A percentile compares a stretch with the other conserved stretches of the same genome.
These are phyloP conservation scores for Trichoderma oligosporum DNA, from an alignment of 2,329 filamentous ascomycete species.

Conservation along the genomic window DNA sequence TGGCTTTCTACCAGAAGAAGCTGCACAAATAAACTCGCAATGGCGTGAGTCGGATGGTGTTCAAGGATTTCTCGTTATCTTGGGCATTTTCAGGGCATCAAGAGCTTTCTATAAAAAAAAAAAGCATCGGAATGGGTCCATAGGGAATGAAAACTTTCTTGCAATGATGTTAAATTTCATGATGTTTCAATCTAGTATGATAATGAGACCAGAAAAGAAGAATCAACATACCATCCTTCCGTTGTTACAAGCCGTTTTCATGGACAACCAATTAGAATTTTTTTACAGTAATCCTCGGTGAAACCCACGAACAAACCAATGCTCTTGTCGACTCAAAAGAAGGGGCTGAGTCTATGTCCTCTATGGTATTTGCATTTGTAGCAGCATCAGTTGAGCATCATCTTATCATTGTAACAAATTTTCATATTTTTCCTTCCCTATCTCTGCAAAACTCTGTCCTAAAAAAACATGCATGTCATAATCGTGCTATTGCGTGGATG, in stretches of 20 bases:
- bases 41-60: slow-evolving; percentile 33
- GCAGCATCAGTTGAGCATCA: background rate
- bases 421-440: background rate
- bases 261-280: background rate
- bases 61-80: slow-evolving; percentile 37
- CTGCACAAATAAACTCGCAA: slow-evolving; percentile 79
- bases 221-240: slow-evolving; percentile 16
- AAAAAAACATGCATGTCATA: slow-evolving; percentile 17
- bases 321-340: no score
- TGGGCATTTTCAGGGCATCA: slow-evolving; percentile 34
- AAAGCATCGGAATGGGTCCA: slow-evolving; percentile 38
- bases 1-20: slow-evolving; percentile 99
- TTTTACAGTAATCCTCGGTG: no score
- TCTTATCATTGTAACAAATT: background rate
- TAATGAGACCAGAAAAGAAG: slow-evolving; percentile 19
- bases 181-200: slow-evolving; percentile 21
- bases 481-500: slow-evolving; percentile 15
- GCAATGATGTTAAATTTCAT: slow-evolving; percentile 28
- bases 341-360: no score
- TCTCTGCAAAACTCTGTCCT: slow-evolving; percentile 16
- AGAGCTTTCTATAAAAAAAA: slow-evolving; percentile 37
- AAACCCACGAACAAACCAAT: no score
- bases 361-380: no score
- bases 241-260: no score
- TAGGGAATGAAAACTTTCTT: slow-evolving; percentile 37